Evolutionary conservation across 495 filamentous ascomycete genomes (phyloP), one percentile per base, ranked within the genome.

Genomic region (Cercophora samala): DNA sequence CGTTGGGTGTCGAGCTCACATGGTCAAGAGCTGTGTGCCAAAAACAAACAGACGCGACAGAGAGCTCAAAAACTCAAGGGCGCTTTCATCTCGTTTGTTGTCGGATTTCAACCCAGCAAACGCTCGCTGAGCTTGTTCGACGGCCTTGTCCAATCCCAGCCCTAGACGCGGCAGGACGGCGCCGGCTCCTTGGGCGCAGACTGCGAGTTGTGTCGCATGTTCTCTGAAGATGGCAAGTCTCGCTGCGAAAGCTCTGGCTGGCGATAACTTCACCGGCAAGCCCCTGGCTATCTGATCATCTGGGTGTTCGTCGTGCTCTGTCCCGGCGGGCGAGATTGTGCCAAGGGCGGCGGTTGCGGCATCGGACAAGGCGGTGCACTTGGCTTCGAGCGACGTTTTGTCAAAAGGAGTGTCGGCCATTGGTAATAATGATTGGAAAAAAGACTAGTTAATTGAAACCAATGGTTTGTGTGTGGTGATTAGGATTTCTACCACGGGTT

Each of bases 21-120:
- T 66, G 2, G 21, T 46, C 58, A 66, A 62, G 5, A 66, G 64
- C 32, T 66, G 64, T 1, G 25, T 42, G 5, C 2, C 46, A 51
- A 66, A 23, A 11, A 56, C 25, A 22, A 58, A 66, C 46, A 66
- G 22, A 6, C 51, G 21, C 13, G 42, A 15, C 4, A 46, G 2
- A 9, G 37, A 11, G 37, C 37, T 46, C 37, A 46, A 3, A 9
- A 46, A 46, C 37, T 46, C 37, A 46, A 46, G 6, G 5, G 15
- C 37, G 9, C 9, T 46, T 18, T 13, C 15, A 9, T 46, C 37
- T 17, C 37, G 5, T 9, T 46, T 9, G 5, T 11, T 46, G 11
- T 46, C 37, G 8, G 37, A 46, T 17, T 11, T 46, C 37, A 46
- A 46, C 37, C 8, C 37, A 8, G 9, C 37, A 46, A 46, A 46